Evolutionary conservation across 139 green algal genomes (phyloP), one percentile per base, ranked within the genome.

Genomic region (Coccomyxa sp.): DNA sequence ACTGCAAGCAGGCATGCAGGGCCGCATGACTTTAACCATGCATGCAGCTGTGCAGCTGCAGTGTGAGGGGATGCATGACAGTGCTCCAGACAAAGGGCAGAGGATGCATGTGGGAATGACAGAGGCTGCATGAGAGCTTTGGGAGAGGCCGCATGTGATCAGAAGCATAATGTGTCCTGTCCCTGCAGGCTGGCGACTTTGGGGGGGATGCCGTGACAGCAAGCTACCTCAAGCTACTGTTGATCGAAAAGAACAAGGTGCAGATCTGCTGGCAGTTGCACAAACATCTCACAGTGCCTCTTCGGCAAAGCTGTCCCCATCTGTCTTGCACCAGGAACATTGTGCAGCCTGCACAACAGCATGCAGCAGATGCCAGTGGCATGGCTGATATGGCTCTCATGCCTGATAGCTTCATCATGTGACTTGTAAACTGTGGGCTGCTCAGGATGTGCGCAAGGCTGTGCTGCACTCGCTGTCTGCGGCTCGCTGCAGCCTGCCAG

Each of bases 381-480:
- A 81, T n/a, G 27, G 77, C 77, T 30, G 23, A 10, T 23, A 23
- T 79, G 74, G 23, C 74, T 79, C 15, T 31, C 11, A 57, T 13
- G 11, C 15, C 28, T 71, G 63, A 21, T 21, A 71, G 18, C 21
- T 71, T 71, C 21, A 25, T 71, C 18, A 71, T 71, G 18, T 71
- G 4, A 71, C 7, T 25, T n/a, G n/a, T n/a, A n/a, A n/a, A n/a
- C 18, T 71, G 63, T 32, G 45, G 10, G 9, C 31, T 63, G 31
- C 63, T n/a, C 82, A 88, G 82, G 91, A 92, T 74, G 90, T 94
- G 79, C 85, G 92, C 9, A 94, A 93, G 82, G 85, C 85, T 1
- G 86, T 92, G 18, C 77, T 95, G 18, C 83, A 80, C 30, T 88
- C 89, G 7, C 71, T 95, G 77, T 86, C 88, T 0, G 80, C 83